phyloP scores from a whole-genome alignment of 2,329 filamentous ascomycete genomes.

The Xylogone sp. region DNA sequence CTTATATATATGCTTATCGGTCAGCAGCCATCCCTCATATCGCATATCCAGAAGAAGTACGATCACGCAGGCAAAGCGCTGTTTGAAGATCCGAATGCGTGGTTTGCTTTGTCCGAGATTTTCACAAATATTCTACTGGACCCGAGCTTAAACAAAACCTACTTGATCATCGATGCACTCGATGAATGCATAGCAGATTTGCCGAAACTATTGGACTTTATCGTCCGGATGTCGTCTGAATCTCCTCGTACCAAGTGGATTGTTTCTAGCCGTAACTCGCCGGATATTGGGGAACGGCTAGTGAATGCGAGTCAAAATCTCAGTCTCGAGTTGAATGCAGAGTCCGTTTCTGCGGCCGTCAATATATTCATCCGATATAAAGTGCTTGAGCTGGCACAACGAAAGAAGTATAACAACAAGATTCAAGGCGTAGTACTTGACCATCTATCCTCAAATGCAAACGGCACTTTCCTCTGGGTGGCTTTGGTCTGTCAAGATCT shows the following conservation, averaged over 20 bases:
- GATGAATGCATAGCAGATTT: constrained; percentile 37
- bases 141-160: constrained; percentile 17
- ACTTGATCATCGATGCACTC: constrained; percentile 42
- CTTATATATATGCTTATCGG: constrained; percentile 33
- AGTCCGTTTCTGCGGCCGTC: constrained; percentile 31
- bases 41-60: constrained; percentile 31
- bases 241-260: constrained; percentile 35
- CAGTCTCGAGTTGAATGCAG: constrained; percentile 34
- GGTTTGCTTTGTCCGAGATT: constrained; percentile 32
- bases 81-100: constrained; percentile 37
- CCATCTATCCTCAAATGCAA: constrained; percentile 28
- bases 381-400: constrained; percentile 24
- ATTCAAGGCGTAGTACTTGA: constrained; percentile 12
- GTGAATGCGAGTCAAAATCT: constrained; percentile 14
- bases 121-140: constrained; percentile 37
- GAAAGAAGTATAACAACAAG: constrained; percentile 21
- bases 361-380: constrained; percentile 33
- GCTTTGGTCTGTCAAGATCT: constrained; percentile 35
- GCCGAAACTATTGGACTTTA: constrained; percentile 31
- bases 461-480: constrained; percentile 42
- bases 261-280: constrained; percentile 39
- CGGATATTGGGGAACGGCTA: constrained; percentile 32
- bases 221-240: constrained; percentile 19
- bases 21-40: constrained; percentile 29
- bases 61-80: constrained; percentile 28